Evolutionary conservation across 495 filamentous ascomycete species (phyloP).

Genomic region (Penicillium bialowiezense): DNA sequence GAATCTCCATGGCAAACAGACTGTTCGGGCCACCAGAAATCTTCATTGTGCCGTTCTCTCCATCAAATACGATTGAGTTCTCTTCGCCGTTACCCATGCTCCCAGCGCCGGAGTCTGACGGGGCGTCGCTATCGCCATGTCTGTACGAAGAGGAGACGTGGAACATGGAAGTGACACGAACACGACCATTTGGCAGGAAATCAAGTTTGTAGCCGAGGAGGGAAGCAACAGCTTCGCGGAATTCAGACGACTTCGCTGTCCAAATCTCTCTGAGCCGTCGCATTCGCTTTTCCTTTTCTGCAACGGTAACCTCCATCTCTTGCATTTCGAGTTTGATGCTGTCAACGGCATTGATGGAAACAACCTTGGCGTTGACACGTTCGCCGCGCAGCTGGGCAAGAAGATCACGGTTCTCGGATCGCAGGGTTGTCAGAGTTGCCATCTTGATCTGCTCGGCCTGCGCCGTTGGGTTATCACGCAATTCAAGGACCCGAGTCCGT

Average conservation of each 20-base stretch:
- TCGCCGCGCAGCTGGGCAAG: conserved; percentile 67
- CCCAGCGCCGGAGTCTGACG: conserved; percentile 42
- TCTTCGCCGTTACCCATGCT: conserved; percentile 60
- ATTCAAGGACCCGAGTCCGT: conserved; percentile 78
- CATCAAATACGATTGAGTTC: conserved; percentile 94
- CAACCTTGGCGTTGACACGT: conserved; percentile 44
- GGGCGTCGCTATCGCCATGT: conserved; percentile 54
- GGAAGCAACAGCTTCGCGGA: conserved; percentile 86
- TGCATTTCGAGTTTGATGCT: conserved; percentile 67
- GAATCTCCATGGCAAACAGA: conserved; percentile 79
- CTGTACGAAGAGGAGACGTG: conserved; percentile 56
- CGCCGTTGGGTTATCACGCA: conserved; percentile 87
- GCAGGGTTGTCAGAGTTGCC: conserved; percentile 69
- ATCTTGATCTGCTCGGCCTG: conserved; percentile 78
- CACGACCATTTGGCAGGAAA: conserved; percentile 90
- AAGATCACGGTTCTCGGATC: conserved; percentile 80
- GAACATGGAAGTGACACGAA: conserved; percentile 78
- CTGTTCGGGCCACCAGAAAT: conserved; percentile 85
- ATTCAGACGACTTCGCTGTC: conserved; percentile 81
- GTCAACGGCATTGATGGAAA: conserved; percentile 77
- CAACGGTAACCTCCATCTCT: conserved; percentile 68
- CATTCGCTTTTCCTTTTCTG: conserved; percentile 79
- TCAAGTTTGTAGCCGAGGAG: conserved; percentile 90
- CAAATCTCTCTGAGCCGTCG: conserved; percentile 87
- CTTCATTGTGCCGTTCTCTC: conserved; percentile 96